Evolutionary conservation across 352 stramenopile species (phyloP).

Genomic region (Elongisporangium senticosum): DNA sequence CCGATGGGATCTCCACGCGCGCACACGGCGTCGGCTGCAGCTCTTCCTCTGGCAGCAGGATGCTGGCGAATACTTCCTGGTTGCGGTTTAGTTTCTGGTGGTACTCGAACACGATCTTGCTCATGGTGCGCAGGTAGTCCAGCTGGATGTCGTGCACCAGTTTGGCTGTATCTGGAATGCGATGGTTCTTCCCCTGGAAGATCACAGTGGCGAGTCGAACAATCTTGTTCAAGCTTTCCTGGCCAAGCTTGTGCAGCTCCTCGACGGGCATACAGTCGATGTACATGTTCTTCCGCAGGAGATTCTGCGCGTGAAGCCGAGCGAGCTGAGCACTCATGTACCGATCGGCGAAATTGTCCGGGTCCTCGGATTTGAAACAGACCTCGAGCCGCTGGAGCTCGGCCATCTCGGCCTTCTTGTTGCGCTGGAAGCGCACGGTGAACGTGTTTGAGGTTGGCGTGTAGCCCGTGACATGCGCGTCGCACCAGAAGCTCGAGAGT

Average conservation of each 20-base stretch:
- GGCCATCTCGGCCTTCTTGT: constrained; percentile 48
- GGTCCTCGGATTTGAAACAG: constrained; percentile 81
- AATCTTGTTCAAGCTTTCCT: constrained; percentile 77
- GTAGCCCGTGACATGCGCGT: constrained; percentile 57
- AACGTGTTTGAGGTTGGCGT: constrained; percentile 35
- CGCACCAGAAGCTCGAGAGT: constrained; percentile 54
- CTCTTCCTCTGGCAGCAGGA: constrained; percentile 49
- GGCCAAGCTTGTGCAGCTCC: constrained; percentile 76
- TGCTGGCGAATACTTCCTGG: constrained; percentile 47
- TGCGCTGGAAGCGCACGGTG: constrained; percentile 56
- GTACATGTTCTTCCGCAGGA: constrained; percentile 74
- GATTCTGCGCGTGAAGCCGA: constrained; percentile 59
- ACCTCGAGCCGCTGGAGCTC: constrained; percentile 56
- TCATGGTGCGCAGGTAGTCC: constrained; percentile 90
- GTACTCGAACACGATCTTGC: constrained; percentile 87
- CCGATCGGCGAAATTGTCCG: constrained; percentile 67
- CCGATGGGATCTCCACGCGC: constrained; percentile 15
- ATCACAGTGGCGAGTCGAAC: constrained; percentile 49
- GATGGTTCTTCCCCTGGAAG: constrained; percentile 65
- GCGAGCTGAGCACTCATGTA: constrained; percentile 55
- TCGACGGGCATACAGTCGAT: constrained; percentile 83
- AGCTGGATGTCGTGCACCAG: constrained; percentile 88
- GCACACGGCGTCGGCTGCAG: constrained; percentile 24
- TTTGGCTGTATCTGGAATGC: constrained; percentile 64
- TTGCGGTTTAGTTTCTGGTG: constrained; percentile 54